Conservation (phyloP, 352 stramenopile species). For the Pythium rishiriense region DNA sequence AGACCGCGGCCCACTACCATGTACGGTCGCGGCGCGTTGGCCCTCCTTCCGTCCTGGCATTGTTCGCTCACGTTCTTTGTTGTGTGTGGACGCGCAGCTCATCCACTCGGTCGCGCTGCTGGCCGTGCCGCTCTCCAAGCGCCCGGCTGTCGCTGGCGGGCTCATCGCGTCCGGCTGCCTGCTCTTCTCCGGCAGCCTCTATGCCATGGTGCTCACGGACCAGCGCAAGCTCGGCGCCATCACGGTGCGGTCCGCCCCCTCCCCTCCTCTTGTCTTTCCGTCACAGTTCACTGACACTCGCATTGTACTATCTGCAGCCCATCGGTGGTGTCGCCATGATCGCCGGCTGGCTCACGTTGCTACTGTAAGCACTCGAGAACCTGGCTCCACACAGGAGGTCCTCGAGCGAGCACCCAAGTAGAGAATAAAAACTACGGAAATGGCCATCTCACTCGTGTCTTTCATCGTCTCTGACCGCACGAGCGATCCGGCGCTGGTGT, state of each 20-base stretch:
- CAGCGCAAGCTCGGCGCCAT: constrained; percentile 73
- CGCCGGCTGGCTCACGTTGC: constrained; percentile 67
- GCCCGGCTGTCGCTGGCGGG: constrained; percentile 53
- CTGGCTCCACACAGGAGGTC: neutral
- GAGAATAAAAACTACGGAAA: constrained; percentile 2
- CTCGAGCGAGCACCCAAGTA: neutral
- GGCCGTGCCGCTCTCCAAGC: constrained; percentile 59
- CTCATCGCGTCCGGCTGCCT: constrained; percentile 64
- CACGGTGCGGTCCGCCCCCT: constrained; percentile 47
- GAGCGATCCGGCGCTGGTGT: neutral
- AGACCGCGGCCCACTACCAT: constrained; percentile 83
- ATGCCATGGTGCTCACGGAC: constrained; percentile 74
- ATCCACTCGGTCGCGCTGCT: constrained; percentile 78
- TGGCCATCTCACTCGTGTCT: neutral
- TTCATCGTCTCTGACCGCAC: neutral
- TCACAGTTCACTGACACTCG: neutral
- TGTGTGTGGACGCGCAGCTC: constrained; percentile 26
- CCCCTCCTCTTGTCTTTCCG: neutral
- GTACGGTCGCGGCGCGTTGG: constrained; percentile 21
- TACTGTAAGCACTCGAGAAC: constrained; percentile 44
- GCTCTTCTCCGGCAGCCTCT: constrained; percentile 81
- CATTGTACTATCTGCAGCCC: constrained; percentile 34
- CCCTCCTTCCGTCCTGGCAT: no score
- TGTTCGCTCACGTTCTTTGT: constrained; percentile 13
- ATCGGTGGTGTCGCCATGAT: constrained; percentile 68